phyloP scores from a whole-genome alignment of 2,329 filamentous ascomycete species.

The Periglandula ipomoeae region DNA sequence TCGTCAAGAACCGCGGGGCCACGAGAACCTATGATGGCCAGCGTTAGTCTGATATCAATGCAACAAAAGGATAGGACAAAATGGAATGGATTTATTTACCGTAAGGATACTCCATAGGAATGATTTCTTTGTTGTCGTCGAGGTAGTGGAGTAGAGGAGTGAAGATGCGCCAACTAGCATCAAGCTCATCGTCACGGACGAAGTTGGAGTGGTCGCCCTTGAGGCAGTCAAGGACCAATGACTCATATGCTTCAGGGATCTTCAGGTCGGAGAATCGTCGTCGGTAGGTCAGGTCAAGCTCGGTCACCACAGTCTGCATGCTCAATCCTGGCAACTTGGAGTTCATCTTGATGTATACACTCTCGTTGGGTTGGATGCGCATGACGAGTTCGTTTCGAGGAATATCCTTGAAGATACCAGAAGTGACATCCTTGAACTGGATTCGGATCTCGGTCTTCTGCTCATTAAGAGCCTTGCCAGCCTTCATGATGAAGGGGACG shows the following conservation, averaged over 20 bases:
- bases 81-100: constrained; percentile 52
- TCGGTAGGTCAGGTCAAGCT: constrained; percentile 96
- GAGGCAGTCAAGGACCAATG: constrained; percentile 88
- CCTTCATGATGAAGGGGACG: constrained; percentile 98
- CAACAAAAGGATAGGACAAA: neutral
- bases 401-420: constrained; percentile 99
- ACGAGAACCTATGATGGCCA: constrained; percentile 68
- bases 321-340: constrained; percentile 95
- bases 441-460: constrained; percentile 99
- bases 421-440: constrained; percentile 99
- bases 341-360: constrained; percentile 99
- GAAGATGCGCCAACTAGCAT: constrained; percentile 98
- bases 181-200: constrained; percentile 90
- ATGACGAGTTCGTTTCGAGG: constrained; percentile 98
- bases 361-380: constrained; percentile 98
- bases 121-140: constrained; percentile 98
- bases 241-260: constrained; percentile 98
- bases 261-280: constrained; percentile 98
- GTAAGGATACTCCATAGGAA: constrained; percentile 99
- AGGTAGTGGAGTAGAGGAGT: constrained; percentile 95
- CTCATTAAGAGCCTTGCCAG: constrained; percentile 96
- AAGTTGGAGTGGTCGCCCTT: constrained; percentile 99
- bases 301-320: constrained; percentile 98
- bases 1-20: constrained; percentile 94
- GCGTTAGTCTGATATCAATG: neutral